Evolutionary conservation across 176 grass and related monocot species (phyloP).

Genomic region (Phragmites australis): DNA sequence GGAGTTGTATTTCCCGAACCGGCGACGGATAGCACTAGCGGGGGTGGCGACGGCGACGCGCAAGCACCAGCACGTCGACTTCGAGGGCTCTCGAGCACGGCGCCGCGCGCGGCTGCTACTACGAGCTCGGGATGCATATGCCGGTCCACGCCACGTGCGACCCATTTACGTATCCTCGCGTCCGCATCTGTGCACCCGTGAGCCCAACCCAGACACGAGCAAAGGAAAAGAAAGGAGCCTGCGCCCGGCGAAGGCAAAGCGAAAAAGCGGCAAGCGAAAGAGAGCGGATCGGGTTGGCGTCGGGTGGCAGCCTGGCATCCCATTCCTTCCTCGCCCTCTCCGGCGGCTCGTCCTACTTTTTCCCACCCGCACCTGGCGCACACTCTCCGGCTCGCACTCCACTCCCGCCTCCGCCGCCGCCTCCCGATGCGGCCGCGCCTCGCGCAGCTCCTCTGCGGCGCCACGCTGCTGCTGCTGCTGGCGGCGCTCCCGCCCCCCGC

Average conservation of each 20-base stretch:
- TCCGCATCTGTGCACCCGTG: conserved; percentile 21
- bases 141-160: conserved; percentile 29
- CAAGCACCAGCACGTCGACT: too few relatives aligned
- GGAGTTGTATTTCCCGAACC: too few relatives aligned
- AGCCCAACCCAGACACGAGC: not conserved
- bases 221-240: not conserved
- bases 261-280: conserved; percentile 8
- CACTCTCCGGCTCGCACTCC: conserved; percentile 16
- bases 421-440: conserved; percentile 19
- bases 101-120: too few relatives aligned
- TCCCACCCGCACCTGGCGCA: not conserved
- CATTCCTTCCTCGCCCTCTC: conserved; percentile 28
- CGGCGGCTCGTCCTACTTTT: not conserved
- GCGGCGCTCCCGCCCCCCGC: conserved; percentile 32
- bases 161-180: not conserved
- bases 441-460: not conserved
- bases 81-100: too few relatives aligned
- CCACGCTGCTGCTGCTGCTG: conserved; percentile 21
- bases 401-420: not conserved
- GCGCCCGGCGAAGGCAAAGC: conserved; percentile 28
- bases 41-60: too few relatives aligned
- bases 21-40: too few relatives aligned
- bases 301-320: conserved; percentile 40
- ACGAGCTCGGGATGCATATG: too few relatives aligned
- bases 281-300: conserved; percentile 28